phyloP scores from a whole-genome alignment of 768 basidiomycete genomes.

The Xerocomellus dryophilus region DNA sequence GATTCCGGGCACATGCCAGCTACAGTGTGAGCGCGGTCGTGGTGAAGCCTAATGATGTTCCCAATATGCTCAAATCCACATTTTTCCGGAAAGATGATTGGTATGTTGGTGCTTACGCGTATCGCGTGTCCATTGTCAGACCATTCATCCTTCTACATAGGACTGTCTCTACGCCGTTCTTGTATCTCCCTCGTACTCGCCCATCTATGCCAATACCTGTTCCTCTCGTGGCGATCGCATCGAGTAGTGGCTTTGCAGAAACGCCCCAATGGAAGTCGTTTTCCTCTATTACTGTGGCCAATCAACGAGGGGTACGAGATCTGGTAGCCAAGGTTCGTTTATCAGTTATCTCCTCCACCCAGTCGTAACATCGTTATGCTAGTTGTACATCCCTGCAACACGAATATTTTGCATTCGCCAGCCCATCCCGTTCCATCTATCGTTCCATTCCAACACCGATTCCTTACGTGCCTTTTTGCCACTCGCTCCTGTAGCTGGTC shows the following conservation, averaged over 20 bases:
- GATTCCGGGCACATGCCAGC: constrained; percentile 63
- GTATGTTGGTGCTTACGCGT: constrained; percentile 36
- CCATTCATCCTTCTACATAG: constrained; percentile 31
- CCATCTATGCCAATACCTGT: constrained; percentile 52
- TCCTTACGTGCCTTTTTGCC: constrained; percentile 63
- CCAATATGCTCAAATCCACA: constrained; percentile 48
- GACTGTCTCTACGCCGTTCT: constrained; percentile 55
- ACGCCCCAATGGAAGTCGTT: constrained; percentile 49
- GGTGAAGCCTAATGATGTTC: constrained; percentile 44
- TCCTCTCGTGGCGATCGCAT: constrained; percentile 34
- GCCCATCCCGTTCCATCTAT: constrained; percentile 66
- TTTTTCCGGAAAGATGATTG: constrained; percentile 51
- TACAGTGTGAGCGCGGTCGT: constrained; percentile 58
- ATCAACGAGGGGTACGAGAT: constrained; percentile 35
- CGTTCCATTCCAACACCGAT: constrained; percentile 51
- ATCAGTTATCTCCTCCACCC: background rate
- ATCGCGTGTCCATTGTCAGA: background rate
- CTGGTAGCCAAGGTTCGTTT: constrained; percentile 35
- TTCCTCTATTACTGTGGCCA: constrained; percentile 43
- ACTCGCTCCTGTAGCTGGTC: constrained; percentile 45
- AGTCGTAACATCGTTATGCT: background rate
- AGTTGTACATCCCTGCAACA: constrained; percentile 56
- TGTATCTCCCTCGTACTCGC: constrained; percentile 64
- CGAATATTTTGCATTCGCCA: constrained; percentile 56
- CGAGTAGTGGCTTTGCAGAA: constrained; percentile 40